Conservation (phyloP, 2,329 filamentous ascomycete species). For the Didymella pinodella region DNA sequence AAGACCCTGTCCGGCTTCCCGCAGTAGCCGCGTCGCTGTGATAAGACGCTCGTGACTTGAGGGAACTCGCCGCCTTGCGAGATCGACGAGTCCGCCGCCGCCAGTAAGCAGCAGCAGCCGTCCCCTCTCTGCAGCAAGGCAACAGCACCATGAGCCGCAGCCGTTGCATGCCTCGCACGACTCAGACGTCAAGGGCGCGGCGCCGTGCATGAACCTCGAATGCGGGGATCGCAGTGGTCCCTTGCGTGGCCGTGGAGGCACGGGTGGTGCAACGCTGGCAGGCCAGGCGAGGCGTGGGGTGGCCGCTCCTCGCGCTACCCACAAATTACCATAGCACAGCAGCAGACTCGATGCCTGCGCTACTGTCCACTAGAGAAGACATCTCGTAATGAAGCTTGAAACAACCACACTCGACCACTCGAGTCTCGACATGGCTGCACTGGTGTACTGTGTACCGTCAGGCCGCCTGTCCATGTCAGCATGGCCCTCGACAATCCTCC, state of each 20-base stretch:
- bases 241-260: neutral
- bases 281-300: neutral
- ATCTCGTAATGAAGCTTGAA: conserved; percentile 18
- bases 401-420: conserved; percentile 1
- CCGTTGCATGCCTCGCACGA: neutral
- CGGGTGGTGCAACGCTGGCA: neutral
- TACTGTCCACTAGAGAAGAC: conserved; percentile 5
- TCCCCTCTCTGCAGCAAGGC: too few relatives aligned
- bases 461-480: neutral
- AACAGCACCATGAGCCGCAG: neutral
- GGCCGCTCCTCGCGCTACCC: neutral
- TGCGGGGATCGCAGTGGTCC: neutral
- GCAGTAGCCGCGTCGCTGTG: conserved; percentile 12
- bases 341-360: neutral
- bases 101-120: neutral
- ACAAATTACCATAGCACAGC: neutral
- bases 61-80: neutral
- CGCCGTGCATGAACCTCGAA: neutral
- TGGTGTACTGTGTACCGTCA: neutral
- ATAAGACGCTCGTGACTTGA: neutral
- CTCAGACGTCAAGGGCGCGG: neutral
- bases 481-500: neutral
- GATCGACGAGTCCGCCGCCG: neutral
- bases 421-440: neutral
- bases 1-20: neutral